These are phyloP conservation scores for Arachis monticola DNA, from an alignment of 331 rosid species.

Conservation along the genomic window DNA sequence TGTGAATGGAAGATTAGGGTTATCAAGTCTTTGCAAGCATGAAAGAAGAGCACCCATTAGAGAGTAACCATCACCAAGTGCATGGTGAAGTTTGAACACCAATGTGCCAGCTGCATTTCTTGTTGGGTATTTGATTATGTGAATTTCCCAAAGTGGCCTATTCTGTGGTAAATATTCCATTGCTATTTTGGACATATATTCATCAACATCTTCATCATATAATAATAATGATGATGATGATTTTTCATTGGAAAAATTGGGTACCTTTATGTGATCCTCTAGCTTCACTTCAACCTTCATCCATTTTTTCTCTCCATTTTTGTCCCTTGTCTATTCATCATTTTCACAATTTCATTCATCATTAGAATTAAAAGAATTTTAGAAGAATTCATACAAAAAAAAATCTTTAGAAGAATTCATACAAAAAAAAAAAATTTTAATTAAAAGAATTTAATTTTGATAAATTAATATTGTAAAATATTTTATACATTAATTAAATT, in stretches of 20 bases:
- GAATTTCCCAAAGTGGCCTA: slow-evolving; percentile 54
- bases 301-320: slow-evolving; percentile 46
- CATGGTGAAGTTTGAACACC: slow-evolving; percentile 59
- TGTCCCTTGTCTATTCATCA: slow-evolving; percentile 36
- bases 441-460: no score
- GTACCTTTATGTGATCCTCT: slow-evolving; percentile 43
- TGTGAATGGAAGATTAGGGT: slow-evolving; percentile 53
- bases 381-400: no score
- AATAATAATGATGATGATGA: background rate
- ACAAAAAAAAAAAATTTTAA: no score
- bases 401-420: no score
- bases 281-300: slow-evolving; percentile 52
- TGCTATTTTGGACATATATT: slow-evolving; percentile 48
- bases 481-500: no score
- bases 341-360: no score
- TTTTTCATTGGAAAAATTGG: slow-evolving; percentile 34
- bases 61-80: slow-evolving; percentile 66
- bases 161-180: slow-evolving; percentile 44
- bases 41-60: slow-evolving; percentile 62
- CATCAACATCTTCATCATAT: slow-evolving; percentile 47
- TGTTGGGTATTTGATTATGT: slow-evolving; percentile 54
- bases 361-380: no score
- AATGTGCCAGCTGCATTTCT: slow-evolving; percentile 43
- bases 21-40: slow-evolving; percentile 47
- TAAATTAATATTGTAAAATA: no score